Conservation (phyloP, 208 protist genomes). For the Acanthamoeba sp. region DNA sequence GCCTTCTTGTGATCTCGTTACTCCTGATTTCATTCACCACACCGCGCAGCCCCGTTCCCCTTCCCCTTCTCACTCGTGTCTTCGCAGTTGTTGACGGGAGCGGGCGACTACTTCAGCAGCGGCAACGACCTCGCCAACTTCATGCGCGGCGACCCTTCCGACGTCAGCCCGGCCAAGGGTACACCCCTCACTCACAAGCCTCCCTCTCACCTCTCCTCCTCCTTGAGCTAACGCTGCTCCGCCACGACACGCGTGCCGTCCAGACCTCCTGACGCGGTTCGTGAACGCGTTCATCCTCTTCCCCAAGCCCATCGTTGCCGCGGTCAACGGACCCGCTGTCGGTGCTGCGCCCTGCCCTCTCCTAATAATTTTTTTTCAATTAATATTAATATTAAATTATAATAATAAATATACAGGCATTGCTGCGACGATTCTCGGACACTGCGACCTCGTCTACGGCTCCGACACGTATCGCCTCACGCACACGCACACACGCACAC, state of each 20-base stretch:
- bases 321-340: constrained; percentile 61
- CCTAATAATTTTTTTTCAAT: no score
- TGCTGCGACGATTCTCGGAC: constrained; percentile 55
- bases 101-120: constrained; percentile 74
- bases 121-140: constrained; percentile 73
- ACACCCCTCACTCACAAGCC: neutral
- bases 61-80: neutral
- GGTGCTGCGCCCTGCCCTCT: neutral
- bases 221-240: no score
- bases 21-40: constrained; percentile 2
- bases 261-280: constrained; percentile 70
- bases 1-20: neutral
- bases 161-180: constrained; percentile 39
- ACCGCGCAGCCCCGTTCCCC: no score
- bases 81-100: constrained; percentile 48
- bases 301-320: constrained; percentile 70
- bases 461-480: constrained; percentile 11
- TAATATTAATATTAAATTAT: neutral
- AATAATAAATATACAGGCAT: neutral
- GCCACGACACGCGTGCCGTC: neutral
- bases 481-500: no score
- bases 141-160: neutral
- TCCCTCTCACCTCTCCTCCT: neutral
- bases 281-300: constrained; percentile 71
- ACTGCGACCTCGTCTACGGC: constrained; percentile 74